Conservation (phyloP, 495 filamentous ascomycete genomes). For the Diplogelasinospora grovesii region DNA sequence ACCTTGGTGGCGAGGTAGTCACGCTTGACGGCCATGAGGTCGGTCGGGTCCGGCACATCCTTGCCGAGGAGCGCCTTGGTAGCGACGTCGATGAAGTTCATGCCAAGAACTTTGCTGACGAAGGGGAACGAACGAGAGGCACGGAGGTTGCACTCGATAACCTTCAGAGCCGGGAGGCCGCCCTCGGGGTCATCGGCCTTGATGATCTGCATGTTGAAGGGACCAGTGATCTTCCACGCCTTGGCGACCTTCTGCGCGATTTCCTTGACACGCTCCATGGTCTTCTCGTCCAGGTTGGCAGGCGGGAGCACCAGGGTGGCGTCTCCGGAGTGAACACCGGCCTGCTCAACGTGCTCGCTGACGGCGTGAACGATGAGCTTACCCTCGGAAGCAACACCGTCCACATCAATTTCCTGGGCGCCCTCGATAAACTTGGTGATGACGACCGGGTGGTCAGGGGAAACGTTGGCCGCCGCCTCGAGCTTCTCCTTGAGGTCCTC, state of each 20-base stretch:
- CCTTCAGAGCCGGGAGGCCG: slow-evolving; percentile 72
- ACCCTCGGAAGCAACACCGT: slow-evolving; percentile 83
- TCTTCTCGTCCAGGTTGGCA: slow-evolving; percentile 61
- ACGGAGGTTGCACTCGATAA: slow-evolving; percentile 97
- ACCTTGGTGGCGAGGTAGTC: slow-evolving; percentile 96
- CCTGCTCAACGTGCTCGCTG: slow-evolving; percentile 95
- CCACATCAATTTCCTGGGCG: slow-evolving; percentile 95
- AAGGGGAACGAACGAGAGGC: slow-evolving; percentile 98
- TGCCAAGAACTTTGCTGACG: slow-evolving; percentile 91
- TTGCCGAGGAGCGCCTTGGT: slow-evolving; percentile 87
- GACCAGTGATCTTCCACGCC: slow-evolving; percentile 93
- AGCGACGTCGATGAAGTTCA: slow-evolving; percentile 95
- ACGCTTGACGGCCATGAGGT: slow-evolving; percentile 82
- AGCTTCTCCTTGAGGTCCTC: slow-evolving; percentile 87
- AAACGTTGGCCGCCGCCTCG: slow-evolving; percentile 81
- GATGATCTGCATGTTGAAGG: slow-evolving; percentile 99
- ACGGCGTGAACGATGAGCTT: slow-evolving; percentile 88
- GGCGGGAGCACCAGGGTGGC: slow-evolving; percentile 94
- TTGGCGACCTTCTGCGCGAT: slow-evolving; percentile 95
- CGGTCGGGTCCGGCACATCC: slow-evolving; percentile 76
- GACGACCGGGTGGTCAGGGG: slow-evolving; percentile 96
- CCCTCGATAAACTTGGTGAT: slow-evolving; percentile 99
- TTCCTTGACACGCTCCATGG: slow-evolving; percentile 81
- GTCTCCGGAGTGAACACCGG: slow-evolving; percentile 96
- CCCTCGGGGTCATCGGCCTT: slow-evolving; percentile 71